A percentile compares a stretch with the other conserved stretches of the same genome.
Evolutionary conservation across 257 asterid genomes (phyloP).

Genomic region (Solanum sejunctum): DNA sequence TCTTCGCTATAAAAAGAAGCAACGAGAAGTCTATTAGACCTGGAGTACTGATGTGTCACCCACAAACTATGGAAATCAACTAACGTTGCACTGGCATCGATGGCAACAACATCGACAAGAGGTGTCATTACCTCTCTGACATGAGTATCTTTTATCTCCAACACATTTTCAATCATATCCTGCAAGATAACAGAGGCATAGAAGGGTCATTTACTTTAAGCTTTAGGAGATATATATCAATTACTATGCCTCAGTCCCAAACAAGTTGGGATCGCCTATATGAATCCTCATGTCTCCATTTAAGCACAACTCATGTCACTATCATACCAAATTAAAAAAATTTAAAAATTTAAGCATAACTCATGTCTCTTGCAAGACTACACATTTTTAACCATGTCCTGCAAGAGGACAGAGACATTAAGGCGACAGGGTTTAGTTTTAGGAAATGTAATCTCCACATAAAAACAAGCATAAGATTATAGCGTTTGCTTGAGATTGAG

Average conservation of each 20-base stretch:
- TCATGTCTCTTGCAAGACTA: neutral
- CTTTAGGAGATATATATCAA: neutral
- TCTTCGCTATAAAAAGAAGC: neutral
- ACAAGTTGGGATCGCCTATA: neutral
- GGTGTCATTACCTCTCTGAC: constrained; percentile 99
- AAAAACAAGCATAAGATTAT: neutral
- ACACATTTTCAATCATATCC: constrained; percentile 98
- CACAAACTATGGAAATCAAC: constrained; percentile 89
- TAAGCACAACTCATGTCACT: neutral
- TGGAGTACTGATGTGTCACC: constrained; percentile 95
- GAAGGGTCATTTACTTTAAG: neutral
- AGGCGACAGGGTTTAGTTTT: neutral
- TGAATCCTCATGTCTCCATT: neutral
- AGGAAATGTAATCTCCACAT: neutral
- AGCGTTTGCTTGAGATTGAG: neutral
- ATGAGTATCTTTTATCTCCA: constrained; percentile 97
- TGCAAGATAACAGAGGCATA: constrained; percentile 20
- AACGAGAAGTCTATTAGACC: constrained; percentile 31
- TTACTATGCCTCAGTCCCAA: neutral
- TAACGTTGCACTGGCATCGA: constrained; percentile 81
- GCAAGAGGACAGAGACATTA: constrained; percentile 1
- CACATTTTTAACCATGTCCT: constrained; percentile 98
- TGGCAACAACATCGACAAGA: constrained; percentile 92
- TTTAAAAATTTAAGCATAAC: neutral
- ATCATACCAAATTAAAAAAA: neutral